Evolutionary conservation across 495 filamentous ascomycete genomes (phyloP), one percentile per base, ranked within the genome.

Genomic region (Chaetomidium leptoderma): DNA sequence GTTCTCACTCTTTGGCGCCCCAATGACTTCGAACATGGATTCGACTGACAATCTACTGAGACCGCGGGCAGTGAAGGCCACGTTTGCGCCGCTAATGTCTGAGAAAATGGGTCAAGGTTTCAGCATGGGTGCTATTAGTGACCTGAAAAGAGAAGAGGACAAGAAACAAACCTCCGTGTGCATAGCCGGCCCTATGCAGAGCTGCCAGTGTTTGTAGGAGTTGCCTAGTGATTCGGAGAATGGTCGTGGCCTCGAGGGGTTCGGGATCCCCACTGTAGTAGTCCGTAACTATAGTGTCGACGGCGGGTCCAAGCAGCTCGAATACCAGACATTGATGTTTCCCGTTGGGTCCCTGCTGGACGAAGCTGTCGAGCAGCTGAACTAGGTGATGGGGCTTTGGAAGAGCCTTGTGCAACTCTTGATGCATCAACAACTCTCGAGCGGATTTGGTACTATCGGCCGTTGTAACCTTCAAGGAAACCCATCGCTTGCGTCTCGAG

Each of bases 301-400:
- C 10, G 0, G 60, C 72, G 2, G 76, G 76, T 3, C 76, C 77
- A 37, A 77, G 65, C 19, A 76, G 53, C 58, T 78, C 72, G 46
- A 75, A 68, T 2, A 78, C 72, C 33, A 79, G 66, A 60, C 75
- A 79, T 63, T 70, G 63, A 55, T 78, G 75, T n/a, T 35, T 64
- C 32, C 76, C 73, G 55, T 79, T 78, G 1, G 72, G 74, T 8
- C 76, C 75, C 46, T 70, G 11, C 35, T 73, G 64, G 36, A 39
- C 35, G 48, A 80, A 79, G n/a, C 53, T 2, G 62, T 79, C 70
- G 48, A 78, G 58, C 37, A 79, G 50, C 24, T 59, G 48, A 21
- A 76, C 63, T 27, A 75, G 46, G 63, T 73, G 54, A 46, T 53
- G 45, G 27, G 56, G n/a, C n/a, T n/a, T 32, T 17, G 16, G 33